phyloP scores from a whole-genome alignment of 768 basidiomycete species.

The Scleroderma citrinum region DNA sequence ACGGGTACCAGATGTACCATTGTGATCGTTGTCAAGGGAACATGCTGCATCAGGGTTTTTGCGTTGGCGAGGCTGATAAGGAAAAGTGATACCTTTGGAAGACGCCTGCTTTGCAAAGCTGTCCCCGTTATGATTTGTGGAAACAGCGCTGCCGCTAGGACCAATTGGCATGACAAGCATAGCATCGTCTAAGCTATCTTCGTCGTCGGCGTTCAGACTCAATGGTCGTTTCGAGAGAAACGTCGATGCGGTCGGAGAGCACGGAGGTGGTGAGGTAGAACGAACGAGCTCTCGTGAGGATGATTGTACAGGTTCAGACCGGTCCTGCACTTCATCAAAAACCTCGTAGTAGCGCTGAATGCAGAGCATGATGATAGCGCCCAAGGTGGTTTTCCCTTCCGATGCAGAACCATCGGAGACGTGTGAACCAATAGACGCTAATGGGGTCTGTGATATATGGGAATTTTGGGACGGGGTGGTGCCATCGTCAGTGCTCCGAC shows the following conservation, averaged over 20 bases:
- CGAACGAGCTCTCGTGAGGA: slow-evolving; percentile 14
- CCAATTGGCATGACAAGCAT: slow-evolving; percentile 72
- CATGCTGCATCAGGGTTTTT: slow-evolving; percentile 22
- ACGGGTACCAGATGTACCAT: slow-evolving; percentile 18
- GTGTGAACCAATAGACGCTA: slow-evolving; percentile 10
- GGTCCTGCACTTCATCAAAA: slow-evolving; percentile 76
- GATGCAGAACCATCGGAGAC: slow-evolving; percentile 22
- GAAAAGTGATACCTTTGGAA: slow-evolving; percentile 21
- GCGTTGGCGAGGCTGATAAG: slow-evolving; percentile 39
- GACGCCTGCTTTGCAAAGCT: slow-evolving; percentile 7
- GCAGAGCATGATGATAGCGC: slow-evolving; percentile 66
- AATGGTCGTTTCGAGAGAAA: slow-evolving; percentile 13
- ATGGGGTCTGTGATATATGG: slow-evolving; percentile 2
- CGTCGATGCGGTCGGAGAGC: slow-evolving; percentile 15
- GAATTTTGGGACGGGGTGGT: slow-evolving; percentile 19
- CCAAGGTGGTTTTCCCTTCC: slow-evolving; percentile 59
- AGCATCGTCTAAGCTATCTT: slow-evolving; percentile 71
- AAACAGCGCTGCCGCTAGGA: slow-evolving; percentile 24
- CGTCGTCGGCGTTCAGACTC: slow-evolving; percentile 42
- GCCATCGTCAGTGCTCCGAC: slow-evolving; percentile 30
- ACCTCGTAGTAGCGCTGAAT: slow-evolving; percentile 82
- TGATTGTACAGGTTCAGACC: slow-evolving; percentile 50
- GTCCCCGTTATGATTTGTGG: slow-evolving; percentile 11
- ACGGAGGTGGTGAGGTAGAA: slow-evolving; percentile 24
- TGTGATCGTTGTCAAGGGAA: slow-evolving; percentile 31